phyloP scores from a whole-genome alignment of 495 filamentous ascomycete genomes.

The Tuber indicum region DNA sequence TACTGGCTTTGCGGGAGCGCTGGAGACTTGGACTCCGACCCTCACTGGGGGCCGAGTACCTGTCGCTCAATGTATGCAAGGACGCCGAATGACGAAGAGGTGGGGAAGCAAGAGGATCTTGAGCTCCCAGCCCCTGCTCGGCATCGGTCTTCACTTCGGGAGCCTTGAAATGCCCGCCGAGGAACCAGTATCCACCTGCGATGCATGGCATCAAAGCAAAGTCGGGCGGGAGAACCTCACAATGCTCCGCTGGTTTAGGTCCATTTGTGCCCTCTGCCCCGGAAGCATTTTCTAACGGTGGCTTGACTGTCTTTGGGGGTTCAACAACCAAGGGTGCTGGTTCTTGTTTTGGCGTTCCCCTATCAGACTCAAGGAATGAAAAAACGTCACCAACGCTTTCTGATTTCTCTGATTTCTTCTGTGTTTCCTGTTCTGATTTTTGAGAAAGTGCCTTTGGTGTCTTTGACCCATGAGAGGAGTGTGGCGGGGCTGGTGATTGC shows the following conservation, averaged over 20 bases:
- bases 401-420: not conserved
- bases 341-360: constrained; percentile 10
- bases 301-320: constrained; percentile 9
- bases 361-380: constrained; percentile 27
- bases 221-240: constrained; percentile 25
- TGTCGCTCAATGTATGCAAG: constrained; percentile 30
- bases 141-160: constrained; percentile 18
- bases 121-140: constrained; percentile 14
- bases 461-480: not conserved
- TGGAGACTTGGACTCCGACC: constrained; percentile 30
- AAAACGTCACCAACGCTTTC: constrained; percentile 24
- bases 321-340: constrained; percentile 13
- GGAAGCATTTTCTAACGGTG: constrained; percentile 24
- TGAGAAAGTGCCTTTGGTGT: not conserved
- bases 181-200: constrained; percentile 19
- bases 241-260: constrained; percentile 24
- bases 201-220: constrained; percentile 34
- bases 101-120: constrained; percentile 21
- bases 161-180: constrained; percentile 32
- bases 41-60: constrained; percentile 15
- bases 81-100: constrained; percentile 30
- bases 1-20: constrained; percentile 37
- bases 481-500: constrained; percentile 22
- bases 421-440: not conserved
- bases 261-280: constrained; percentile 22